These are phyloP conservation scores for Naegleria fowleri DNA, from an alignment of 208 protist species.

Conservation along the genomic window DNA sequence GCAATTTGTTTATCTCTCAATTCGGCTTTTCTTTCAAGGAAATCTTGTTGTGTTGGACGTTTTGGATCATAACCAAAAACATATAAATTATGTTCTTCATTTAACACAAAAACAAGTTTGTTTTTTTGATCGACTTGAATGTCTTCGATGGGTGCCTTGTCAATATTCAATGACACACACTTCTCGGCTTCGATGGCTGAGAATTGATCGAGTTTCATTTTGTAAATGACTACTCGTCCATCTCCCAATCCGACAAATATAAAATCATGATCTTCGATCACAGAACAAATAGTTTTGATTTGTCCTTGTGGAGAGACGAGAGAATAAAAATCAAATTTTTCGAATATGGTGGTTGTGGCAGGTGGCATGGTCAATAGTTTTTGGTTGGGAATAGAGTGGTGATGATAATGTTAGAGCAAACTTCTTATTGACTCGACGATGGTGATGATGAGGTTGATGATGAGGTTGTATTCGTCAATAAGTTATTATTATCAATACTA, in stretches of 20 bases:
- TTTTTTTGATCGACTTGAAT: neutral
- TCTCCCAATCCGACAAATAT: neutral
- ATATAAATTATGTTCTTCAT: neutral
- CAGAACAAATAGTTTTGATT: neutral
- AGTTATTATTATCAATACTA: no score
- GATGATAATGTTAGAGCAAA: no score
- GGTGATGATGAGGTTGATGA: no score
- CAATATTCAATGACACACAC: neutral
- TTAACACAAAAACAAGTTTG: neutral
- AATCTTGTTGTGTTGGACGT: neutral
- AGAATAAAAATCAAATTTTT: neutral
- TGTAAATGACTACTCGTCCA: neutral
- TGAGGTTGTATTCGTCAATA: no score
- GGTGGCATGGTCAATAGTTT: neutral
- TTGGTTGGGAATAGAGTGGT: no score
- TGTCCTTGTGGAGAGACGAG: neutral
- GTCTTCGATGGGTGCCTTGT: neutral
- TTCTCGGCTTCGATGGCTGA: neutral
- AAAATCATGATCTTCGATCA: neutral
- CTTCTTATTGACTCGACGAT: no score
- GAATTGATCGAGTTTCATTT: neutral
- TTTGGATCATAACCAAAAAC: neutral
- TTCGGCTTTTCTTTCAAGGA: neutral
- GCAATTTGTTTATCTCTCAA: neutral
- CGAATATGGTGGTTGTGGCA: neutral